Base-by-base conservation (phyloP, 75 land plant species). In the Gnetum montanum region DNA sequence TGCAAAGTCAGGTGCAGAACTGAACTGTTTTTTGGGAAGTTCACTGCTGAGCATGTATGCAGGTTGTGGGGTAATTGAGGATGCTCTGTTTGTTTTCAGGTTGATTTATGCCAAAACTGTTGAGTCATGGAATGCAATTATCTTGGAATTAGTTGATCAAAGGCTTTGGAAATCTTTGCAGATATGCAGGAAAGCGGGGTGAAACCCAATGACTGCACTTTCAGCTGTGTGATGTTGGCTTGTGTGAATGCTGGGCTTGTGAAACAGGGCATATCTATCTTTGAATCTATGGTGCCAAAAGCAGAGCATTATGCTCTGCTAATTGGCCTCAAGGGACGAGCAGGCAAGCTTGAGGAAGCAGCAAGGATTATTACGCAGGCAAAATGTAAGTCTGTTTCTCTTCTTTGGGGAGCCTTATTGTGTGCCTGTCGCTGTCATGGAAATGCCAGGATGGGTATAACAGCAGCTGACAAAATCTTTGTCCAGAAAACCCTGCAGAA, bases 121-220 rank as follows among this genome's bases (percentile, higher is more conserved):
- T 2, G 63, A 70, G 28, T 55, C 74, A 11, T 73, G 46, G 59
- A 79, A 69, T 60, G 57, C 63, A 19, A 27, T 74, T 60, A 66
- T 79, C 12, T 27, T 35, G 30, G 70, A 61, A 18, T 54, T 65
- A 34, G 40, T 58, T 2, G 33, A 51, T 0, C 62, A 67, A 44
- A 54, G 48, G 5, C 20, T 54, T n/a, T 35, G 58, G 25, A 30
- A 3, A 44, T 63, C 24, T 63, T 62, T 51, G 45, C 11, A 31
- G 28, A 22, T 16, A 71, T 77, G 74, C 38, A 31, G 34, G 49
- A 47, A 25, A 49, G 16, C 3, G 57, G 52, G 3, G 34, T 43
- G 8, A 43, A 47, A 24, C 67, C 71, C 16, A 63, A 71, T 30
- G 62, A 60, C 43, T 46, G 46, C 29, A 70, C 80, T 41, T 49